Evolutionary conservation across 257 asterid genomes (phyloP).

Genomic region (Capsicum chinense): DNA sequence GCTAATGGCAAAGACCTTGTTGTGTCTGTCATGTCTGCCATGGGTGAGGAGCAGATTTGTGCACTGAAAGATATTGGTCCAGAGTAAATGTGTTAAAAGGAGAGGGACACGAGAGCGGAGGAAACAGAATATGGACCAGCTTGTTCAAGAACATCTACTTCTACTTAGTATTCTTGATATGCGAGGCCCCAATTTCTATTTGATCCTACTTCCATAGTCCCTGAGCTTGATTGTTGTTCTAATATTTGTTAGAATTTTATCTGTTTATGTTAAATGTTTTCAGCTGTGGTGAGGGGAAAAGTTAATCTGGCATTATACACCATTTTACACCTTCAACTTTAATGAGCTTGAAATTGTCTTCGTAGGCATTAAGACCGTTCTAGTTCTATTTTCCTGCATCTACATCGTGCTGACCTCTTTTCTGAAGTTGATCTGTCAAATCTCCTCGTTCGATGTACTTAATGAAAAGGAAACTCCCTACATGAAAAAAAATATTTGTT

Average conservation of each 20-base stretch:
- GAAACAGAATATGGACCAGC: not conserved
- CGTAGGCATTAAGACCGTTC: not conserved
- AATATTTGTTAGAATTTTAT: not conserved
- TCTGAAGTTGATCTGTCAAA: not conserved
- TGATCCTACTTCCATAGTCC: not conserved
- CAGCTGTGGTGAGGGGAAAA: not conserved
- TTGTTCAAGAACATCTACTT: slow-evolving; percentile 16
- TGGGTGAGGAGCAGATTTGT: slow-evolving; percentile 94
- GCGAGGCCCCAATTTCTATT: not conserved
- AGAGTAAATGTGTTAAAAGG: slow-evolving; percentile 35
- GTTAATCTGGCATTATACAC: too few species aligned
- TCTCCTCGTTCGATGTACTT: not conserved
- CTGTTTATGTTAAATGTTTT: not conserved
- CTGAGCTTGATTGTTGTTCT: not conserved
- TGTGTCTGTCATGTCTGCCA: slow-evolving; percentile 88
- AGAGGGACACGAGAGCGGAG: not conserved
- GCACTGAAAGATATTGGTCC: slow-evolving; percentile 88
- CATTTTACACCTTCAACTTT: slow-evolving; percentile 20
- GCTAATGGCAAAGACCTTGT: slow-evolving; percentile 87
- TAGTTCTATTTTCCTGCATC: not conserved
- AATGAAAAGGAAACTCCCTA: too few species aligned
- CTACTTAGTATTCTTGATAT: not conserved
- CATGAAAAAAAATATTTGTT: too few species aligned
- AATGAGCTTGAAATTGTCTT: slow-evolving; percentile 29
- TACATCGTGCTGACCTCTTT: not conserved